Conservation (phyloP, 345 rosid genomes). For the Eucalyptus victrix region DNA sequence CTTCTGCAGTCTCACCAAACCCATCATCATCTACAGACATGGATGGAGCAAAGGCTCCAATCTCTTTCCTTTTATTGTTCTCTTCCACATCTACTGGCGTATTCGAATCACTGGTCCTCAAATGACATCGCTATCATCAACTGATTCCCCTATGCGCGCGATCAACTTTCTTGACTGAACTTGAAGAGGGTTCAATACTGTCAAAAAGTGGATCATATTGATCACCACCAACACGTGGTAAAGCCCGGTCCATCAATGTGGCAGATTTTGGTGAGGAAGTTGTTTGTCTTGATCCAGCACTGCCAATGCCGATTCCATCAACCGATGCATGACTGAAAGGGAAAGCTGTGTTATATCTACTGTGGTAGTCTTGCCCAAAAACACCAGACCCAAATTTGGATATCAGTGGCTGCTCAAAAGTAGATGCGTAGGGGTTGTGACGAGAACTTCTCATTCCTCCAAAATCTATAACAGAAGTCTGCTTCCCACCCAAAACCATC, state of each 20-base stretch:
- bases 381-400: slow-evolving; percentile 21
- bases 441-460: slow-evolving; percentile 14
- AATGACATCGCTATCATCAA: slow-evolving; percentile 17
- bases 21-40: slow-evolving; percentile 38
- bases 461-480: slow-evolving; percentile 5
- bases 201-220: slow-evolving; percentile 89
- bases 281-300: slow-evolving; percentile 27
- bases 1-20: slow-evolving; percentile 64
- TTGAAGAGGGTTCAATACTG: slow-evolving; percentile 59
- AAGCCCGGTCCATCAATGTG: slow-evolving; percentile 8
- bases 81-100: slow-evolving; percentile 49
- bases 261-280: slow-evolving; percentile 29
- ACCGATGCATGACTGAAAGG: slow-evolving; percentile 9
- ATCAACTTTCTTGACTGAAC: slow-evolving; percentile 17
- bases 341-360: slow-evolving; percentile 1
- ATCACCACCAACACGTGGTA: slow-evolving; percentile 23
- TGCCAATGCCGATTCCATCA: slow-evolving; percentile 10
- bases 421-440: slow-evolving; percentile 30
- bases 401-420: slow-evolving; percentile 27
- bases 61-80: slow-evolving; percentile 29
- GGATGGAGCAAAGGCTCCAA: slow-evolving; percentile 15
- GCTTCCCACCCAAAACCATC: slow-evolving; percentile 10
- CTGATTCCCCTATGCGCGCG: slow-evolving; percentile 25
- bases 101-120: slow-evolving; percentile 30
- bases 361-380: slow-evolving; percentile 12